Evolutionary conservation across 169 alveolate species (phyloP), one percentile per base, ranked within the genome.

Genomic region (Plasmodium relictum): DNA sequence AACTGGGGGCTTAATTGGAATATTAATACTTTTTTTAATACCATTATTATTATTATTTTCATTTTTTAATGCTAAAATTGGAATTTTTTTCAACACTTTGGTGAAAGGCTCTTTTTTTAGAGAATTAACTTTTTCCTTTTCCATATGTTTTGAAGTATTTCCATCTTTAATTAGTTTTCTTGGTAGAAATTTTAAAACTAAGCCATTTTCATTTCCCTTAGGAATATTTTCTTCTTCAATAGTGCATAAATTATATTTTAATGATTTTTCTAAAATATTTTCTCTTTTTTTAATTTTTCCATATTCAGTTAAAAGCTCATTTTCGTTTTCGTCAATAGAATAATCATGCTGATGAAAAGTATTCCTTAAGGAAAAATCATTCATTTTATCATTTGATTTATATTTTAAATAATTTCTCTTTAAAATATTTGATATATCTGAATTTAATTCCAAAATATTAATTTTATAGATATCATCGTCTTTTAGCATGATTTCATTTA

Each of bases 401-500:
- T 22, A 24, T 68, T 42, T 68, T 68, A 68, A 39, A 4, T 72
- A 54, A 66, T 50, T 26, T 45, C 54, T 78, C 41, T 58, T 54
- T 70, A 78, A 10, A 45, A 39, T 48, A 20, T 56, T 45, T 39
- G 65, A 58, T 41, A 37, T 48, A 10, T 65, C 39, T 14, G 63
- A 80, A 50, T 26, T 24, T 16, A 16, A 9, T 22, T 44, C 45
- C 12, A 80, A 54, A 8, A 48, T 68, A 39, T 68, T 58, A 72
- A 66, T 72, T 45, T 18, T 41, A 20, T 68, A 68, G 6, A 68
- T 56, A 68, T 65, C 65, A 68, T 66, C 72, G 54, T 80, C 69
- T 22, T 68, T 80, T 41, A 52, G 12, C 5, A 68, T 68, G 56
- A 80, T 68, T 68, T 80, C 90, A 41, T 65, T 68, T 42, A 80